Evolutionary conservation across 306 rosid genomes (phyloP).

Genomic region (Arachis stenosperma): DNA sequence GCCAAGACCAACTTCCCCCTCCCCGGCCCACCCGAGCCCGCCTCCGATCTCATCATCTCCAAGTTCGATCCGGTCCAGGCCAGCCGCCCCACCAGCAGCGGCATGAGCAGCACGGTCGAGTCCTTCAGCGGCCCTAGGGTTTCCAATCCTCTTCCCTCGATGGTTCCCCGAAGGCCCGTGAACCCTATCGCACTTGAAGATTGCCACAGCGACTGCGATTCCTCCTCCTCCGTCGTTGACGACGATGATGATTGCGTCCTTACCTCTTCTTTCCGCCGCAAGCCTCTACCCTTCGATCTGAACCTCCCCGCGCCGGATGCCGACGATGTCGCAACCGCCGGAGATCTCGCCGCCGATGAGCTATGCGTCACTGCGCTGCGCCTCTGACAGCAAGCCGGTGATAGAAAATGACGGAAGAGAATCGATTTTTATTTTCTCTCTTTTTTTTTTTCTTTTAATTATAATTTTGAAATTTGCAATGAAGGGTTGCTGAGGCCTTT

Average conservation of each 20-base stretch:
- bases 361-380: slow-evolving; percentile 63
- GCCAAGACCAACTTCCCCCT: slow-evolving; percentile 82
- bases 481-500: slow-evolving; percentile 1
- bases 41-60: slow-evolving; percentile 40
- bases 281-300: slow-evolving; percentile 72
- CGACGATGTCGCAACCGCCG: slow-evolving; percentile 10
- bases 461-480: neutral
- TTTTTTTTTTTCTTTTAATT: slow-evolving; percentile 8
- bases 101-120: slow-evolving; percentile 95
- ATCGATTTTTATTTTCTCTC: neutral
- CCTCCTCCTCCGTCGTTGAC: slow-evolving; percentile 79
- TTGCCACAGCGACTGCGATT: slow-evolving; percentile 88
- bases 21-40: slow-evolving; percentile 33
- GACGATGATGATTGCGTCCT: slow-evolving; percentile 66
- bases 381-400: slow-evolving; percentile 47
- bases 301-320: slow-evolving; percentile 63
- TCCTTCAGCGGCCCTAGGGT: slow-evolving; percentile 81
- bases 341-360: slow-evolving; percentile 44
- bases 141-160: slow-evolving; percentile 35
- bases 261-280: slow-evolving; percentile 54
- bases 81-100: slow-evolving; percentile 73
- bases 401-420: slow-evolving; percentile 46
- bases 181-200: slow-evolving; percentile 53
- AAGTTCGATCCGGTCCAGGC: slow-evolving; percentile 51
- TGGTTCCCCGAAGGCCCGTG: slow-evolving; percentile 43